phyloP scores from a whole-genome alignment of 768 basidiomycete genomes.

The Rhodotorula taiwanensis region DNA sequence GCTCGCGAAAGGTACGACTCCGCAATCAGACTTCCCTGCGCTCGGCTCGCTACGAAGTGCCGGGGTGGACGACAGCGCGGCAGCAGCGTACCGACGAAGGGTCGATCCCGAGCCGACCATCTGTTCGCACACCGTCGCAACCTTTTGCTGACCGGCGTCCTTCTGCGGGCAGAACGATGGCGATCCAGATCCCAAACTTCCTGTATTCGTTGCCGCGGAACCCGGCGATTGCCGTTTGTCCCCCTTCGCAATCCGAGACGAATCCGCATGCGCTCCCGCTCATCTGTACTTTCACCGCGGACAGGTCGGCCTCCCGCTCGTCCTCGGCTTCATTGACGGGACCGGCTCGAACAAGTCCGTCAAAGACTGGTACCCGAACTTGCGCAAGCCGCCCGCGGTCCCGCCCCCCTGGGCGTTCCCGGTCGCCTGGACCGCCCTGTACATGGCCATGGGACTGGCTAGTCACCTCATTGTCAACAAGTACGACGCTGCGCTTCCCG shows the following conservation, averaged over 20 bases:
- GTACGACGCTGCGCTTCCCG: constrained; percentile 24
- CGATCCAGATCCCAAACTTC: not conserved
- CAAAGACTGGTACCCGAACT: constrained; percentile 31
- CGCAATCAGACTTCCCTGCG: too few species aligned
- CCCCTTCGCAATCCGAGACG: not conserved
- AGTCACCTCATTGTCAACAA: constrained; percentile 32
- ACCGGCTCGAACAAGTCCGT: constrained; percentile 27
- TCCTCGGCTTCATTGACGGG: constrained; percentile 26
- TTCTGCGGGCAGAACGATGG: too few species aligned
- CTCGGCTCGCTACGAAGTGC: too few species aligned
- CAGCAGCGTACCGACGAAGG: too few species aligned
- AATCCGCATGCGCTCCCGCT: not conserved
- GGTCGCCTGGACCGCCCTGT: constrained; percentile 29
- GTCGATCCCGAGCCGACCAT: too few species aligned
- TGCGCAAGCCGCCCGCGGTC: constrained; percentile 13
- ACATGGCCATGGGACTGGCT: constrained; percentile 26
- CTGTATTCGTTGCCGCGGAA: constrained; percentile 1
- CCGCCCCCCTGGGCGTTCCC: constrained; percentile 34
- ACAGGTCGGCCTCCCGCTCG: constrained; percentile 37
- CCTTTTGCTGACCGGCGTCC: too few species aligned
- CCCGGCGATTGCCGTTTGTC: constrained; percentile 8
- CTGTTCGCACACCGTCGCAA: too few species aligned
- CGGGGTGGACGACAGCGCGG: too few species aligned
- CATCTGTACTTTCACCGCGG: not conserved
- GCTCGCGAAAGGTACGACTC: too few species aligned